Percentiles rank a stretch among this genome's conserved stretches.
phyloP scores from a whole-genome alignment of 805 yeast species.

The Yamadazyma laniorum region DNA sequence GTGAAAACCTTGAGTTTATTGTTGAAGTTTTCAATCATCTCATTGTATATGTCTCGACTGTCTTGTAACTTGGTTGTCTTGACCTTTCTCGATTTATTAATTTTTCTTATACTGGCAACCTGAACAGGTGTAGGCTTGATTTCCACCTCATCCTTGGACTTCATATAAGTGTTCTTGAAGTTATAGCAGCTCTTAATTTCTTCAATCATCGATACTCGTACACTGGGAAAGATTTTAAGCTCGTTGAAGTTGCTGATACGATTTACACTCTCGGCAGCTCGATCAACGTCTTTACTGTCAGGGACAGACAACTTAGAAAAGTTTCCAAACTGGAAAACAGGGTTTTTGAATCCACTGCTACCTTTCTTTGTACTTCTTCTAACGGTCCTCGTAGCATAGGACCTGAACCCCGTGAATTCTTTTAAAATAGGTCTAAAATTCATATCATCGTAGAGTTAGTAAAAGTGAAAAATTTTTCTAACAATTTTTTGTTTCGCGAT shows the following conservation, averaged over 20 bases:
- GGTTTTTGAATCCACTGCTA: neutral
- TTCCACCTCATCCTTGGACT: conserved; percentile 27
- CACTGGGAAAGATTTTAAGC: conserved; percentile 62
- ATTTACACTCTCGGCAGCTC: conserved; percentile 21
- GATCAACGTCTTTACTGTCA: conserved; percentile 36
- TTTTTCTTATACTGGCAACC: conserved; percentile 61
- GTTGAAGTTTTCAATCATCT: conserved; percentile 28
- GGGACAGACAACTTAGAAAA: conserved; percentile 48
- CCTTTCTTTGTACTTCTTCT: neutral
- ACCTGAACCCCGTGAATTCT: neutral
- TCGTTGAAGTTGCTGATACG: conserved; percentile 66
- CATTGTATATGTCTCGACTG: conserved; percentile 25
- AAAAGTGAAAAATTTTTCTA: conserved; percentile 6
- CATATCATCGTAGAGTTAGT: conserved; percentile 6
- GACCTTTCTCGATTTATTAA: conserved; percentile 44
- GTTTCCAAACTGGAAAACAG: conserved; percentile 40
- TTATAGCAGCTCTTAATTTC: conserved; percentile 47
- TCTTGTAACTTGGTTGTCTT: conserved; percentile 20
- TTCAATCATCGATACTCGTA: conserved; percentile 56
- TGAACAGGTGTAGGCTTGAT: conserved; percentile 79
- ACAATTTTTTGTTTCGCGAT: neutral
- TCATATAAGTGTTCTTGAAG: conserved; percentile 31
- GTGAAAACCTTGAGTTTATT: conserved; percentile 58
- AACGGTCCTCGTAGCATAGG: conserved; percentile 1
- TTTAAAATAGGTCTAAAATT: neutral